Evolutionary conservation across 2,329 filamentous ascomycete species (phyloP).

Genomic region (Aspergillus oerlinghausenensis): DNA sequence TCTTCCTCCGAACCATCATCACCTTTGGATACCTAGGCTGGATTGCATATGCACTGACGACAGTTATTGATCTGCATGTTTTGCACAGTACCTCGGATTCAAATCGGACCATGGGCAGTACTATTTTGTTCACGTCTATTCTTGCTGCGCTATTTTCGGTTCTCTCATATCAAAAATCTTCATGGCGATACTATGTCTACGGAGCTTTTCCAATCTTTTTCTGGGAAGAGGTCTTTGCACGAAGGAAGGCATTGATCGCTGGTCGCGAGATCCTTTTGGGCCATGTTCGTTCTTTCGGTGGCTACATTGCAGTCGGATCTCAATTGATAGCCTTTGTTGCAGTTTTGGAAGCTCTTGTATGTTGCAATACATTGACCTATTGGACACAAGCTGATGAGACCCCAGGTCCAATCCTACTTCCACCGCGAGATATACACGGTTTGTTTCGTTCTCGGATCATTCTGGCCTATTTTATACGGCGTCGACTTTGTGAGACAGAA

Average conservation of each 20-base stretch:
- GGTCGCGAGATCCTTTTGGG: conserved; percentile 66
- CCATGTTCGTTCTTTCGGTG: conserved; percentile 59
- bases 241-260: conserved; percentile 62
- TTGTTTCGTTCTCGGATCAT: conserved; percentile 68
- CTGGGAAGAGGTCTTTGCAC: conserved; percentile 91
- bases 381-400: conserved; percentile 1
- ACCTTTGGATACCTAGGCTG: conserved; percentile 90
- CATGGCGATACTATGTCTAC: conserved; percentile 82
- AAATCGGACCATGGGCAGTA: conserved; percentile 57
- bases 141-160: conserved; percentile 73
- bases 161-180: conserved; percentile 74
- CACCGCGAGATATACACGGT: conserved; percentile 80
- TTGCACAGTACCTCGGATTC: conserved; percentile 65
- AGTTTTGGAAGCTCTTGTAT: conserved; percentile 72
- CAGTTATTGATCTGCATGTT: conserved; percentile 83
- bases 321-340: conserved; percentile 65
- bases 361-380: conserved; percentile 19
- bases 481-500: conserved; percentile 66
- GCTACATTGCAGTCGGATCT: conserved; percentile 56
- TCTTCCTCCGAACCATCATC: conserved; percentile 84
- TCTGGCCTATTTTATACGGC: conserved; percentile 77
- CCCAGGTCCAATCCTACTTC: conserved; percentile 83
- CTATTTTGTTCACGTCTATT: conserved; percentile 67
- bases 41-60: conserved; percentile 88
- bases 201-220: conserved; percentile 89